phyloP scores from a whole-genome alignment of 2,329 filamentous ascomycete species.

The Trichoderma breve region DNA sequence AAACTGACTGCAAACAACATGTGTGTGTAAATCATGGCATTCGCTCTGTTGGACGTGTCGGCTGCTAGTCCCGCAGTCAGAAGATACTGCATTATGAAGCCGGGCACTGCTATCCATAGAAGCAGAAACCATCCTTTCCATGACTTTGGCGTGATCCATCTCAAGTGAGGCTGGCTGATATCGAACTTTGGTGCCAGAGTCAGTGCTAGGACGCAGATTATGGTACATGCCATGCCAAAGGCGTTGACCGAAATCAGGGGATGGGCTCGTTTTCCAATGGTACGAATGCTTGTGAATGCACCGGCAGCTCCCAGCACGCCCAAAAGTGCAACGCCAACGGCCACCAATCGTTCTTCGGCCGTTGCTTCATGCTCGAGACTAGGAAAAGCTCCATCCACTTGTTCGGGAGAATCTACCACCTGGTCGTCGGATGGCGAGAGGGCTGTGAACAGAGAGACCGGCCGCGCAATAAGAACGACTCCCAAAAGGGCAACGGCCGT shows the following conservation, averaged over 20 bases:
- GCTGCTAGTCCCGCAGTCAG: slow-evolving; percentile 72
- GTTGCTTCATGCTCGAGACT: slow-evolving; percentile 44
- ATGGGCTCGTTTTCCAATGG: slow-evolving; percentile 77
- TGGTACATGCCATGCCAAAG: slow-evolving; percentile 68
- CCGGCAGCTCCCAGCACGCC: slow-evolving; percentile 74
- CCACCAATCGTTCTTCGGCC: slow-evolving; percentile 63
- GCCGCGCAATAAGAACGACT: slow-evolving; percentile 79
- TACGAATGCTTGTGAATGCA: slow-evolving; percentile 72
- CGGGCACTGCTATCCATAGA: slow-evolving; percentile 65
- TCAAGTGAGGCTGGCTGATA: slow-evolving; percentile 46
- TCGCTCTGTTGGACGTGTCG: slow-evolving; percentile 62
- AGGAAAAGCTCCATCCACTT: slow-evolving; percentile 25
- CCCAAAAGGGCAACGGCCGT: slow-evolving; percentile 73
- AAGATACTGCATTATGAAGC: slow-evolving; percentile 85
- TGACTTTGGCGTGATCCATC: slow-evolving; percentile 42
- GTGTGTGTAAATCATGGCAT: slow-evolving; percentile 57
- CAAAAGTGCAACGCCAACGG: slow-evolving; percentile 68
- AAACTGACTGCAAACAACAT: slow-evolving; percentile 56
- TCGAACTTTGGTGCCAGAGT: slow-evolving; percentile 46
- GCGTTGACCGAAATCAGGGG: slow-evolving; percentile 84
- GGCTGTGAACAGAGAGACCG: slow-evolving; percentile 52
- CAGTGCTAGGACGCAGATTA: slow-evolving; percentile 65
- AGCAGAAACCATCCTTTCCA: slow-evolving; percentile 64
- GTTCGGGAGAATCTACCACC: slow-evolving; percentile 21
- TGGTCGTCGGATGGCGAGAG: slow-evolving; percentile 22